phyloP scores from a whole-genome alignment of 306 rosid genomes.

The Cercis canadensis region DNA sequence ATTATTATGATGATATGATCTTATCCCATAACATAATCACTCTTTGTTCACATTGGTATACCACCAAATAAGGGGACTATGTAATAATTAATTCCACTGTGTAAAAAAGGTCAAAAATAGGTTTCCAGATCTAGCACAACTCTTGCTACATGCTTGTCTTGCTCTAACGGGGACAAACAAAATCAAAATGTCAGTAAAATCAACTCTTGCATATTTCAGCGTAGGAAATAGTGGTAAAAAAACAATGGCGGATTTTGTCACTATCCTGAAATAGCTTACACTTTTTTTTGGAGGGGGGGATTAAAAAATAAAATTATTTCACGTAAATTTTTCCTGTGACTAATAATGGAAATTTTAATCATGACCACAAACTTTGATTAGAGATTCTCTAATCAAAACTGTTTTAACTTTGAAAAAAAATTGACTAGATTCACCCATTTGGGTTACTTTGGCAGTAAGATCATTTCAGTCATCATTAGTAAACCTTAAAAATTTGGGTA shows the following conservation, averaged over 20 bases:
- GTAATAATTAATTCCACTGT: background rate
- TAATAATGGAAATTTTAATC: background rate
- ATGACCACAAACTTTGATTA: slow-evolving; percentile 12
- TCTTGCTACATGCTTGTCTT: slow-evolving; percentile 31
- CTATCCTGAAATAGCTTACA: too few species aligned
- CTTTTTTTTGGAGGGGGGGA: too few species aligned
- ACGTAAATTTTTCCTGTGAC: background rate
- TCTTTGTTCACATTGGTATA: too few species aligned
- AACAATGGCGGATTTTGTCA: background rate
- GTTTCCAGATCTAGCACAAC: background rate
- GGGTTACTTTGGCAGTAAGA: background rate
- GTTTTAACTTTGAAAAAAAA: background rate
- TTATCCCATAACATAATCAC: too few species aligned
- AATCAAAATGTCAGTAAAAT: background rate
- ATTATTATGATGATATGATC: too few species aligned
- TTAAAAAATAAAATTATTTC: too few species aligned
- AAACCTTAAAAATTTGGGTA: too few species aligned
- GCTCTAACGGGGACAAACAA: slow-evolving; percentile 2
- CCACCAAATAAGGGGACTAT: too few species aligned
- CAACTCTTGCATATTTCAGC: slow-evolving; percentile 20
- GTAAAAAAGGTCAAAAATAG: background rate
- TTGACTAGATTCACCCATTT: background rate
- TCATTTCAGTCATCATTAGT: background rate
- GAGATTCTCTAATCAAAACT: background rate
- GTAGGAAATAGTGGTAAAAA: background rate